These are phyloP conservation scores for Trichoderma breve DNA, from an alignment of 2,329 filamentous ascomycete species.

Conservation along the genomic window DNA sequence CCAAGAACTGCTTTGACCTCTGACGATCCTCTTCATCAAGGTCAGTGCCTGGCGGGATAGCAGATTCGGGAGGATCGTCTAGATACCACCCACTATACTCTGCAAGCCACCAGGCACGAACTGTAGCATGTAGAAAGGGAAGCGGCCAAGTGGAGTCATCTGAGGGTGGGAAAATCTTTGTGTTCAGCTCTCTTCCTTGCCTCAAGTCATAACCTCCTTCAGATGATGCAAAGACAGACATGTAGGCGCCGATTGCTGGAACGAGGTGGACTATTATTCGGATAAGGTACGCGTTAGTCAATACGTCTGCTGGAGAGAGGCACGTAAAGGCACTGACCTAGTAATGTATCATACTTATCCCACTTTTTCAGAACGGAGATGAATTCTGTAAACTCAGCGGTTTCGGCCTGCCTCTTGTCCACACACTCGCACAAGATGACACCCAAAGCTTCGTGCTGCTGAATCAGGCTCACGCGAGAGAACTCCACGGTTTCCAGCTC, in stretches of 20 bases:
- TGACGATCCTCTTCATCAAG: conserved; percentile 67
- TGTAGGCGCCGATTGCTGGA: conserved; percentile 73
- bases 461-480: conserved; percentile 74
- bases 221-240: conserved; percentile 74
- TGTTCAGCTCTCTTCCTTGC: conserved; percentile 69
- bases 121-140: conserved; percentile 73
- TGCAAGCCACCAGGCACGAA: conserved; percentile 82
- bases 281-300: conserved; percentile 1
- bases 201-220: conserved; percentile 66
- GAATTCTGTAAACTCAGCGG: conserved; percentile 71
- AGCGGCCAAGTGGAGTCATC: conserved; percentile 71
- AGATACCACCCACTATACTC: conserved; percentile 91
- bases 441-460: conserved; percentile 86
- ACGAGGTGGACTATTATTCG: conserved; percentile 67
- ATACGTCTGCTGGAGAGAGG: background rate
- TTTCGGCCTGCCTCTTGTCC: conserved; percentile 67
- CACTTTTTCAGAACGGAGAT: conserved; percentile 65
- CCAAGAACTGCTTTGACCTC: conserved; percentile 70
- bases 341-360: conserved; percentile 71
- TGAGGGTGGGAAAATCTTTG: conserved; percentile 61
- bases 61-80: conserved; percentile 63
- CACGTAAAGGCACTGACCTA: conserved; percentile 40
- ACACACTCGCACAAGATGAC: conserved; percentile 78
- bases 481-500: conserved; percentile 76
- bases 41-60: conserved; percentile 58